phyloP scores from a whole-genome alignment of 352 stramenopile species.

The Globisporangium nagaii region DNA sequence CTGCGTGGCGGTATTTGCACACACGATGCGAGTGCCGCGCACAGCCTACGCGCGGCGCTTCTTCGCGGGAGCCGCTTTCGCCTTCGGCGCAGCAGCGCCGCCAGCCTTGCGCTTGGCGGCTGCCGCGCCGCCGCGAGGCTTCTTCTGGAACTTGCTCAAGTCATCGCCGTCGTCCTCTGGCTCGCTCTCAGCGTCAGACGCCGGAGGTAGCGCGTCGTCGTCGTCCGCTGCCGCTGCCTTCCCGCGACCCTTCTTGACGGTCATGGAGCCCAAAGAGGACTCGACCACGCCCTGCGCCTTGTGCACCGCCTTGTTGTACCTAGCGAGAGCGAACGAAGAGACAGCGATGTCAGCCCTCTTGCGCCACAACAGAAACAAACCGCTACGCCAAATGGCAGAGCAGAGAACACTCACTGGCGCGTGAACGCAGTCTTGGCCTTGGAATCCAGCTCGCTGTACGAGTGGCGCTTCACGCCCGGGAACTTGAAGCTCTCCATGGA shows the following conservation, averaged over 20 bases:
- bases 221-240: constrained; percentile 39
- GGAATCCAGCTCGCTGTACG: constrained; percentile 72
- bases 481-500: constrained; percentile 92
- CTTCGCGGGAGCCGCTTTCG: constrained; percentile 52
- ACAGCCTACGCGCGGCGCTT: constrained; percentile 34
- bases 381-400: neutral
- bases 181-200: constrained; percentile 73
- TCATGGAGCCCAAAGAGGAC: constrained; percentile 56
- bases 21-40: neutral
- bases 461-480: constrained; percentile 65
- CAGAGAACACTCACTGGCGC: constrained; percentile 43
- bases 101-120: constrained; percentile 52
- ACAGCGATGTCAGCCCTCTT: neutral
- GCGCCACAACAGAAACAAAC: neutral
- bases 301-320: constrained; percentile 92
- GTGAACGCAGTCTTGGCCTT: constrained; percentile 94
- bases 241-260: constrained; percentile 66
- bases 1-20: too few species aligned
- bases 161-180: constrained; percentile 55
- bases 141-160: constrained; percentile 83
- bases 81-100: constrained; percentile 14
- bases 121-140: constrained; percentile 23
- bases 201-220: constrained; percentile 39
- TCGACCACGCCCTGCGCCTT: constrained; percentile 94
- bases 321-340: constrained; percentile 8